Conservation (phyloP, 768 basidiomycete species). For the Phaeolepiota aurea region DNA sequence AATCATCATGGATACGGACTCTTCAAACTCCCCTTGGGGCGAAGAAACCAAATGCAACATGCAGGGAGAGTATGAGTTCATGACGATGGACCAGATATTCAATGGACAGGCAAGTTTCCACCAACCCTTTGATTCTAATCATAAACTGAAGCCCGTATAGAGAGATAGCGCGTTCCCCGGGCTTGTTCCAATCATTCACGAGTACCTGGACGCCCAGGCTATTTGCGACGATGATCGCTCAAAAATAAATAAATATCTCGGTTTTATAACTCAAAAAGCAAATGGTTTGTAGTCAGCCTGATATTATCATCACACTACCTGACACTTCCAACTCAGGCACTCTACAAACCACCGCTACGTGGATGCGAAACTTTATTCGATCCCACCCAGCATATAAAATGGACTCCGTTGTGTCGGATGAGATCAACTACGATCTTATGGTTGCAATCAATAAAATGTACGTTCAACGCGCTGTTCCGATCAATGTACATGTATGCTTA, state of each 20-base stretch:
- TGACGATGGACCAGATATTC: slow-evolving; percentile 7
- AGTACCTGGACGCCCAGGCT: background rate
- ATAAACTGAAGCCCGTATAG: background rate
- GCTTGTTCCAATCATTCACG: slow-evolving; percentile 1
- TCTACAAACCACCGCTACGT: slow-evolving; percentile 5
- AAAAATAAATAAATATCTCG: background rate
- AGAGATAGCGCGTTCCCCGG: background rate
- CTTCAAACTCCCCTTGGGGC: too few relatives aligned
- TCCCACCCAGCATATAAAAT: slow-evolving; percentile 5
- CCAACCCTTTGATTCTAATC: background rate
- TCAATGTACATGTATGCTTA: too few relatives aligned
- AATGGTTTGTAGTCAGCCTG: slow-evolving; percentile 2
- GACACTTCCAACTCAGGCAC: too few relatives aligned
- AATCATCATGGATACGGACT: background rate
- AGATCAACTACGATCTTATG: slow-evolving; percentile 6
- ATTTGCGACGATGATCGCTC: background rate
- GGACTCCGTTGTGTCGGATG: slow-evolving; percentile 5
- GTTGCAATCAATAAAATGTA: slow-evolving; percentile 3
- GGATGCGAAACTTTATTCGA: slow-evolving; percentile 7
- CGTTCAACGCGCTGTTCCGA: too few relatives aligned
- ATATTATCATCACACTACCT: too few relatives aligned
- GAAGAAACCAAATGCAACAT: too few relatives aligned
- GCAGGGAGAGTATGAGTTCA: slow-evolving; percentile 3
- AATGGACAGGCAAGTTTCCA: slow-evolving; percentile 2
- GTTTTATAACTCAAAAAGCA: slow-evolving; percentile 4